A percentile compares a stretch with the other conserved stretches of the same genome.
phyloP scores from a whole-genome alignment of 2,329 filamentous ascomycete genomes.

The Botrytis deweyae region DNA sequence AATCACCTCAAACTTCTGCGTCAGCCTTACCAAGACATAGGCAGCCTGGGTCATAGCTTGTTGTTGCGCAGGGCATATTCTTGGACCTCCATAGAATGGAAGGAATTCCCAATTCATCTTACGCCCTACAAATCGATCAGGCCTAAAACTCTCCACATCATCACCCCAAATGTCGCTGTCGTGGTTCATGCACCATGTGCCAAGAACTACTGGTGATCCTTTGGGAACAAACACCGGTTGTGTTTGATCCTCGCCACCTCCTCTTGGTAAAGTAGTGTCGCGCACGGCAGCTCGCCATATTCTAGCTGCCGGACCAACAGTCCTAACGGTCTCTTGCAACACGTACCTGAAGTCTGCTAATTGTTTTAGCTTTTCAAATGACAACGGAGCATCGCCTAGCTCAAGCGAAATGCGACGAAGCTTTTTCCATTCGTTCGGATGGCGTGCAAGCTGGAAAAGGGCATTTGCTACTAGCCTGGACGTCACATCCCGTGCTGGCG shows the following conservation, averaged over 20 bases:
- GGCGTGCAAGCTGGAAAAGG: conserved; percentile 13
- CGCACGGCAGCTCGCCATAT: conserved; percentile 26
- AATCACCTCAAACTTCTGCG: conserved; percentile 11
- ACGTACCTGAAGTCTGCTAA: conserved; percentile 56
- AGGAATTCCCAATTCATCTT: conserved; percentile 71
- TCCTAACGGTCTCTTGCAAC: conserved; percentile 51
- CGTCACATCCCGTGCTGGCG: background rate
- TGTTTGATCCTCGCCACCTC: conserved; percentile 36
- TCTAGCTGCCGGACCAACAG: background rate
- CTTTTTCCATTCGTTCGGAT: conserved; percentile 16
- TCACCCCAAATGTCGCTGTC: conserved; percentile 63
- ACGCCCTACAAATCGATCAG: conserved; percentile 68
- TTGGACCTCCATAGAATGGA: conserved; percentile 67
- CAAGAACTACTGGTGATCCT: conserved; percentile 30
- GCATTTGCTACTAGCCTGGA: background rate
- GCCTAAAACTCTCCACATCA: conserved; percentile 67
- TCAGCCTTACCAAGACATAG: conserved; percentile 21
- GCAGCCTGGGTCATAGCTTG: conserved; percentile 21
- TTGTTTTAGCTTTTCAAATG: conserved; percentile 49
- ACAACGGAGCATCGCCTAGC: conserved; percentile 37
- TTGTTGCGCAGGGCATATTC: conserved; percentile 50
- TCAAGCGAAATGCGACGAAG: conserved; percentile 13
- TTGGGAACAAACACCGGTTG: conserved; percentile 32
- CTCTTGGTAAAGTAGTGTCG: conserved; percentile 35
- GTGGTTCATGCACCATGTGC: conserved; percentile 32